Evolutionary conservation across 2,329 filamentous ascomycete genomes (phyloP), one percentile per base, ranked within the genome.

Genomic region (Corynespora cassiicola): DNA sequence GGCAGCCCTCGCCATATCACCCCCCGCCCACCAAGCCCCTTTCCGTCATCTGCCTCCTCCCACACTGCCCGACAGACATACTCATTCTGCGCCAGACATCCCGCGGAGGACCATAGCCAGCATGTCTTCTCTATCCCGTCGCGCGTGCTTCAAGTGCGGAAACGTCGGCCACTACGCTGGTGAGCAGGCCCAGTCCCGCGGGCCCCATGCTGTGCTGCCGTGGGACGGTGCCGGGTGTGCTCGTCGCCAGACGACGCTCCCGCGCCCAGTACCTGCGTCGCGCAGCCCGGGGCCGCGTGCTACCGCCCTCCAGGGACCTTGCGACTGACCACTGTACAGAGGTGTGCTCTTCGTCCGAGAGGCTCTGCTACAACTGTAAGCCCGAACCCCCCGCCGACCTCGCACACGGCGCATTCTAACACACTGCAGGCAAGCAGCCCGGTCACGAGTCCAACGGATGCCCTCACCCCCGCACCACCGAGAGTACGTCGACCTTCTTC

Each of bases 301-400:
- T 17, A 38, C 14, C 8, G 36, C 14, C 27, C 12, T 14, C 18
- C 12, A 18, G 35, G 23, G 39, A 31, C 22, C 35, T 40, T 22
- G 45, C 42, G 45, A 54, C 57, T 65, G 45, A 69, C 51, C 17
- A 22, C 40, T 23, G 10, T 36, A 34, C 68, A 81, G 91, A 97
- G 81, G 91, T 96, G 58, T 99, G 94, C 87, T 94, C 92, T 48
- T 96, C 92, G 45, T 88, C 91, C 45, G 92, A 99, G 81, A 89
- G 94, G 67, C 87, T 99, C 65, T 99, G 94, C 86, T 99, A 99
- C 79, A 99, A 99, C 81, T 99, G 94, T 91, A 79, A 71, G 86
- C 75, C 50, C 2, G 7, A 18, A 25, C 18, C 40, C 15, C 29
- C 19, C 23, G 31, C 39, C 42, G 27, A 22, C 34, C 26, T 32